These are phyloP conservation scores for Decorospora gaudefroyi DNA, from an alignment of 2,329 filamentous ascomycete genomes.

Conservation along the genomic window DNA sequence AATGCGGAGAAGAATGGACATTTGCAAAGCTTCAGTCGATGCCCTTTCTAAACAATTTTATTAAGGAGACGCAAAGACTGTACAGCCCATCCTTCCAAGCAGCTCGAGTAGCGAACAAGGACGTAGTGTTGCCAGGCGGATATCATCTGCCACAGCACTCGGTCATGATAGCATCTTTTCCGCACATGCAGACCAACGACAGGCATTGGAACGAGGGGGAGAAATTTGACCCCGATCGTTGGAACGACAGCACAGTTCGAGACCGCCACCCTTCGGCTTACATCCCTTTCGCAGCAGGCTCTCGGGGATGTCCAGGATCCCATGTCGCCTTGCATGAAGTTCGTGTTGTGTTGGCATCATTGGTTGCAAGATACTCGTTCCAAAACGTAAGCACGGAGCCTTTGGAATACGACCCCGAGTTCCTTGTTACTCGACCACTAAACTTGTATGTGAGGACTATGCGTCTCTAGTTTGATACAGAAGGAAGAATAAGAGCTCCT, in stretches of 20 bases:
- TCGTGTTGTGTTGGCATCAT: conserved; percentile 13
- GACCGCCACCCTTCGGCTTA: conserved; percentile 17
- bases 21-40: conserved; percentile 25
- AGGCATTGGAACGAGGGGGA: conserved; percentile 62
- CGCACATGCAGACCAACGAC: conserved; percentile 57
- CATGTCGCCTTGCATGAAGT: conserved; percentile 20
- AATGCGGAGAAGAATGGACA: conserved; percentile 25
- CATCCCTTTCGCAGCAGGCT: conserved; percentile 19
- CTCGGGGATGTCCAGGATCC: conserved; percentile 19
- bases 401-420: conserved; percentile 18
- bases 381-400: conserved; percentile 13
- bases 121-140: conserved; percentile 63
- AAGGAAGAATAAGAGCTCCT: too few species aligned
- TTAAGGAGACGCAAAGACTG: conserved; percentile 31
- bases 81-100: conserved; percentile 46
- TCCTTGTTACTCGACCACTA: conserved; percentile 19
- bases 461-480: too few species aligned
- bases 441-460: conserved; percentile 22
- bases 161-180: conserved; percentile 58
- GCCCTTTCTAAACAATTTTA: conserved; percentile 25
- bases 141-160: conserved; percentile 59
- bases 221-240: conserved; percentile 63
- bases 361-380: conserved; percentile 21
- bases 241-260: conserved; percentile 58
- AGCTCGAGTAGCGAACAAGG: conserved; percentile 60